These are phyloP conservation scores for Aspergillus coremiiformis DNA, from an alignment of 495 filamentous ascomycete genomes.

Conservation along the genomic window DNA sequence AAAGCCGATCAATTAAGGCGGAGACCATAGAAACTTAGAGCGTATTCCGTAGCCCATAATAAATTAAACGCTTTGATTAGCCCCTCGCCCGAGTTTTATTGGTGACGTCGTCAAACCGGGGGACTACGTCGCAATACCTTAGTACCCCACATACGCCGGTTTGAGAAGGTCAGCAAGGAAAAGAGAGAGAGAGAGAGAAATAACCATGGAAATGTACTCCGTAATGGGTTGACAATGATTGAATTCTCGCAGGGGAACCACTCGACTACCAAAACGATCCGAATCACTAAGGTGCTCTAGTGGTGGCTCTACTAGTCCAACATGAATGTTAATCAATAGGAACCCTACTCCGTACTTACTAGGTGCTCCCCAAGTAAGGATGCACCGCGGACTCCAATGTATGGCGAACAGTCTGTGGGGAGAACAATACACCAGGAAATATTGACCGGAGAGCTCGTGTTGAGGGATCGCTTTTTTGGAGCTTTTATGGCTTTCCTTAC, in stretches of 20 bases:
- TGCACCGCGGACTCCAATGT: neutral
- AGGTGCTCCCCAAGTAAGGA: neutral
- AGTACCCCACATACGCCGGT: slow-evolving; percentile 1
- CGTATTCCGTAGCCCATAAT: neutral
- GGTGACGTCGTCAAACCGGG: slow-evolving; percentile 11
- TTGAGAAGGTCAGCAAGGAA: neutral
- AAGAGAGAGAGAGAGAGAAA: neutral
- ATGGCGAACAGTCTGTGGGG: neutral
- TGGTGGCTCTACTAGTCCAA: no score
- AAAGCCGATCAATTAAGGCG: neutral
- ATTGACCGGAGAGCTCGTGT: neutral
- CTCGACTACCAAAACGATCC: no score
- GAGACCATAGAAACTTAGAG: neutral
- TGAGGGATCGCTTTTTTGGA: neutral
- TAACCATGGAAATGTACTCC: no score
- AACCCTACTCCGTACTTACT: neutral
- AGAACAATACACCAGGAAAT: neutral
- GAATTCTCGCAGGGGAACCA: no score
- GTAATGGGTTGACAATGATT: no score
- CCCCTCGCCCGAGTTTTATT: neutral
- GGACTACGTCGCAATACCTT: neutral
- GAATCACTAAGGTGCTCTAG: no score
- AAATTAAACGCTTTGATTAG: slow-evolving; percentile 1
- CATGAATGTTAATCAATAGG: no score
- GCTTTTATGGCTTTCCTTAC: no score